Evolutionary conservation across 306 rosid species (phyloP), one percentile per base, ranked within the genome.

Genomic region (Pueraria montana): DNA sequence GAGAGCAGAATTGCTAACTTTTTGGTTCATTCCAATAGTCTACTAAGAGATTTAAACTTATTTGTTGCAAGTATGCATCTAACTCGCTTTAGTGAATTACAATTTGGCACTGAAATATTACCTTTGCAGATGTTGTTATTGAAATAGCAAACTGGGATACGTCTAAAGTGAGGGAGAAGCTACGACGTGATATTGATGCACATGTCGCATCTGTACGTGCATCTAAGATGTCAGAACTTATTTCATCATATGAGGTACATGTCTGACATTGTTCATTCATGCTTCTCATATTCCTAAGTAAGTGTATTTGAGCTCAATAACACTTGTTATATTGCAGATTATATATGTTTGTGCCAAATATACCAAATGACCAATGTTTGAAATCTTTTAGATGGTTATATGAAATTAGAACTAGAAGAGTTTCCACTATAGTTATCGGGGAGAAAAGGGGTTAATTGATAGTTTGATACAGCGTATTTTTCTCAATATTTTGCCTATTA

Each of bases 131-230:
- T 83, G 91, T 96, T 85, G 71, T 90, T 79, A 80, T 94, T 81
- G 87, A 89, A 68, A 88, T 85, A 72, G 91, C 94, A 66, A 71
- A 91, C 62, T 92, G 97, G 97, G 96, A 92, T 82, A 84, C 94
- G 53, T 91, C 94, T 83, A 92, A 85, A 91, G 90, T 88, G 55
- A 89, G 91, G 89, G 97, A 94, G 84, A 92, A 94, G 84, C 87
- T 94, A 79, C 90, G 61, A 21, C 96, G 94, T 74, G 98, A 94
- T 80, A 91, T 92, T 53, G 94, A 91, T 83, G 91, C 88, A 9
- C 97, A 94, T 77, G 71, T 91, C 80, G 85, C 78, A 48, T 84
- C 93, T 34, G 89, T 91, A 14, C 91, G 89, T 63, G 88, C 85
- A 52, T 89, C 94, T 67, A 94, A 94, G 86, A 85, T 92, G 52